Evolutionary conservation across 306 rosid species (phyloP).

Genomic region (Dicorynia guianensis): DNA sequence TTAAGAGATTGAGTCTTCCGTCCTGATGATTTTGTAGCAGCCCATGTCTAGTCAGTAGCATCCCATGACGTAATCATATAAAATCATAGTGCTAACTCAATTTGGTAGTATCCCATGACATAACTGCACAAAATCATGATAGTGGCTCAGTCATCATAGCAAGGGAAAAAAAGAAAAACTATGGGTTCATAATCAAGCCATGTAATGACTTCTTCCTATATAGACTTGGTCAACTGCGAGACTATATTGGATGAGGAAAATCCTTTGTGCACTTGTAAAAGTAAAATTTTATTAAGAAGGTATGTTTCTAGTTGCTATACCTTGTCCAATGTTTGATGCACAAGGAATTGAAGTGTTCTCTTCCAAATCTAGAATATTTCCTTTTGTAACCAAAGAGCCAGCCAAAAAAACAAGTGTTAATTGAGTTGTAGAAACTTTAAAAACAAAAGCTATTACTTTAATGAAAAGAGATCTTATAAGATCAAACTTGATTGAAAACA

Average conservation of each 20-base stretch:
- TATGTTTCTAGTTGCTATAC: not conserved
- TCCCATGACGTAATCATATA: too few species aligned
- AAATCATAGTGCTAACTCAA: too few species aligned
- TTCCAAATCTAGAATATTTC: not conserved
- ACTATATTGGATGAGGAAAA: not conserved
- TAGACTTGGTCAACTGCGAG: too few species aligned
- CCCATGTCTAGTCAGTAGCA: too few species aligned
- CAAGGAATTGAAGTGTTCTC: not conserved
- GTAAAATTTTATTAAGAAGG: not conserved
- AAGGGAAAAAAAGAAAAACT: too few species aligned
- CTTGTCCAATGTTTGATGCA: not conserved
- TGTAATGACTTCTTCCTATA: too few species aligned
- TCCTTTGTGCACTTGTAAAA: not conserved
- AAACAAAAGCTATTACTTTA: slow-evolving; percentile 14
- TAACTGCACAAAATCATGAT: too few species aligned
- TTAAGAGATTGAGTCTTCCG: too few species aligned
- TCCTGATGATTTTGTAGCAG: too few species aligned
- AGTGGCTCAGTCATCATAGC: too few species aligned
- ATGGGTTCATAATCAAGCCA: too few species aligned
- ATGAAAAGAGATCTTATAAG: not conserved
- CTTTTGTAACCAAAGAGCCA: not conserved
- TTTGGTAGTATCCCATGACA: too few species aligned
- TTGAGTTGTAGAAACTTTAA: not conserved
- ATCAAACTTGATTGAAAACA: not conserved
- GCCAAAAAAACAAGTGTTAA: not conserved